phyloP scores from a whole-genome alignment of 805 yeast genomes.

The Torulaspora quercuum region DNA sequence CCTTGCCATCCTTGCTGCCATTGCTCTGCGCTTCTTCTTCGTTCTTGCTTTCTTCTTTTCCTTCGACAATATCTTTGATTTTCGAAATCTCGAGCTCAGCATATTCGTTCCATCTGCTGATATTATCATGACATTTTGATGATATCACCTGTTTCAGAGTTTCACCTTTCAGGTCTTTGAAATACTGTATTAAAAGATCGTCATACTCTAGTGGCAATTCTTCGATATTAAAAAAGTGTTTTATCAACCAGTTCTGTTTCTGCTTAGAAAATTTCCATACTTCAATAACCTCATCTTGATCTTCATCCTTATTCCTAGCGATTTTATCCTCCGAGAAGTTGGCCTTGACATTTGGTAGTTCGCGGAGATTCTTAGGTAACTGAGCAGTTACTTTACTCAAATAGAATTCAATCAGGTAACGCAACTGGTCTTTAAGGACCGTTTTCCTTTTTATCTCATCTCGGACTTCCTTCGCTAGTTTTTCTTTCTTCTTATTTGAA shows the following conservation, averaged over 20 bases:
- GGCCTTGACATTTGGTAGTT: conserved; percentile 24
- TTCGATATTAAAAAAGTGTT: conserved; percentile 29
- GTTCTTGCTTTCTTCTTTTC: conserved; percentile 10
- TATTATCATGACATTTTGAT: conserved; percentile 21
- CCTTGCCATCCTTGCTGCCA: conserved; percentile 12
- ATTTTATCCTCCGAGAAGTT: conserved; percentile 19
- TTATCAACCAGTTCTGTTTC: conserved; percentile 38
- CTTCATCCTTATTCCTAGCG: conserved; percentile 11
- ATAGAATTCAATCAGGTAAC: conserved; percentile 36
- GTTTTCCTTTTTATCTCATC: conserved; percentile 14
- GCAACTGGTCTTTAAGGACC: conserved; percentile 36
- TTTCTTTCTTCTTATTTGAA: conserved; percentile 25
- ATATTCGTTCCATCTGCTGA: conserved; percentile 30
- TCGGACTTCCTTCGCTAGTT: conserved; percentile 31
- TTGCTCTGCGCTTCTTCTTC: conserved; percentile 12
- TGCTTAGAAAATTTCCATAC: conserved; percentile 39
- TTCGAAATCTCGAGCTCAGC: conserved; percentile 23
- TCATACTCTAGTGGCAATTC: conserved; percentile 32
- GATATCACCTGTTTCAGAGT: conserved; percentile 20
- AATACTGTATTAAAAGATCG: conserved; percentile 30
- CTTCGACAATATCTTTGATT: conserved; percentile 28
- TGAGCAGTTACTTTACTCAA: conserved; percentile 24
- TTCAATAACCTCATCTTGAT: conserved; percentile 22
- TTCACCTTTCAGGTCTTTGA: conserved; percentile 18
- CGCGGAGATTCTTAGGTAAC: conserved; percentile 24